Evolutionary conservation across 139 green algal genomes (phyloP).

Genomic region (Chlorella sp.): DNA sequence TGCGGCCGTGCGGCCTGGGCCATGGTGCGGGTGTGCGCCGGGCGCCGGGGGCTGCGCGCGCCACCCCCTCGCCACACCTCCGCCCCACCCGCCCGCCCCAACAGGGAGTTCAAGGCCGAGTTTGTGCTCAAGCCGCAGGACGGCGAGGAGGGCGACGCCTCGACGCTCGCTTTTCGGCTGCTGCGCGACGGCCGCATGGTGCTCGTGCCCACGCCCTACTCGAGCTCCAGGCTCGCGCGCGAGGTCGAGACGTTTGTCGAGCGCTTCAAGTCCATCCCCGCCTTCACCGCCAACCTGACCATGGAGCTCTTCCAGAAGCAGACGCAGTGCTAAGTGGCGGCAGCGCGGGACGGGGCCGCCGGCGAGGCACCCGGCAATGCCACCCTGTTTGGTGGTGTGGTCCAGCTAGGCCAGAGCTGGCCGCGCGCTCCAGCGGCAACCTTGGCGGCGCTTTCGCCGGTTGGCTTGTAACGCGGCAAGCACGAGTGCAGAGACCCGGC

Average conservation of each 20-base stretch:
- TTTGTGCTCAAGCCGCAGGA: slow-evolving; percentile 62
- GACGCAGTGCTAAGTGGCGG: slow-evolving; percentile 47
- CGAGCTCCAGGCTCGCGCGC: slow-evolving; percentile 25
- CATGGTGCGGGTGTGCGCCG: not conserved
- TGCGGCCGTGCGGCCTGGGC: not conserved
- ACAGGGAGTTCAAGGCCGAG: slow-evolving; percentile 35
- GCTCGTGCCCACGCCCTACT: slow-evolving; percentile 68
- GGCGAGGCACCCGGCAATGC: too few species aligned
- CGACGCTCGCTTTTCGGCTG: slow-evolving; percentile 59
- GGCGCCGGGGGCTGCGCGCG: too few species aligned
- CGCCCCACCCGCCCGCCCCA: not conserved
- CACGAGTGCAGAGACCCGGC: too few species aligned
- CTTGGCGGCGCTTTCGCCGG: too few species aligned
- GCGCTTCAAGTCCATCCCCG: slow-evolving; percentile 75
- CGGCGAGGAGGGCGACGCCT: slow-evolving; percentile 33
- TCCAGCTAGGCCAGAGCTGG: too few species aligned
- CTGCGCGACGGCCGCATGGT: slow-evolving; percentile 42
- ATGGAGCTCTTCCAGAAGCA: slow-evolving; percentile 85
- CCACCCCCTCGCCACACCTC: not conserved
- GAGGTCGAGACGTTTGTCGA: slow-evolving; percentile 79
- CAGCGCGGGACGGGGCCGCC: too few species aligned
- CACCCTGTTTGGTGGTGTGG: too few species aligned
- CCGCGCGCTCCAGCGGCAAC: too few species aligned
- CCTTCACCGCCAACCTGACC: slow-evolving; percentile 85
- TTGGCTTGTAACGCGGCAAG: too few species aligned